Conservation (phyloP, 2,329 filamentous ascomycete genomes). For the Ambrosiella xylebori region DNA sequence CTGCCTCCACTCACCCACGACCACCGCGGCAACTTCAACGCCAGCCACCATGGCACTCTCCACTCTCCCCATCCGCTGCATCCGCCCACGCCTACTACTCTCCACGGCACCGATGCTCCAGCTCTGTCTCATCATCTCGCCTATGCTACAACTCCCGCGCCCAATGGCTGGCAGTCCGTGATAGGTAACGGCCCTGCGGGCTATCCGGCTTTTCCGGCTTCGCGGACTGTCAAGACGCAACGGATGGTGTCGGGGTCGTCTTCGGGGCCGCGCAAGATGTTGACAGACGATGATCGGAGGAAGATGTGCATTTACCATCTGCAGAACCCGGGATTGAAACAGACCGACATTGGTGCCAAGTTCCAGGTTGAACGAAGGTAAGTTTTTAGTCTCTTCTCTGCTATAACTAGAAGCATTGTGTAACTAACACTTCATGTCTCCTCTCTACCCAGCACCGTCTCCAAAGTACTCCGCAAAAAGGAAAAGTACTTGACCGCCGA, state of each 20-base stretch:
- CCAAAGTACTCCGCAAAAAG: slow-evolving; percentile 85
- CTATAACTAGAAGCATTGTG: not conserved
- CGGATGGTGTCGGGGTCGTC: slow-evolving; percentile 31
- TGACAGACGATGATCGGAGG: slow-evolving; percentile 79
- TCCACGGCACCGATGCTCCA: no score
- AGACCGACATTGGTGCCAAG: slow-evolving; percentile 87
- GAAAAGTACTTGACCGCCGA: slow-evolving; percentile 81
- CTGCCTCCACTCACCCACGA: no score
- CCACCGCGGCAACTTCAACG: no score
- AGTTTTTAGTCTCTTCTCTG: slow-evolving; percentile 8
- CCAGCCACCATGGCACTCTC: no score
- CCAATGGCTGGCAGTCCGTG: no score
- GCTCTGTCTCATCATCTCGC: no score
- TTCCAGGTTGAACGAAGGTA: slow-evolving; percentile 98
- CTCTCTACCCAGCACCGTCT: slow-evolving; percentile 60
- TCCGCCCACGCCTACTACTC: no score
- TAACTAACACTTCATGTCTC: not conserved
- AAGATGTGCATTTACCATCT: slow-evolving; percentile 90
- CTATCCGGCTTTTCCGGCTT: no score
- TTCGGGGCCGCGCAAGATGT: slow-evolving; percentile 58
- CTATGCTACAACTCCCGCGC: no score
- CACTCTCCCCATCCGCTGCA: no score
- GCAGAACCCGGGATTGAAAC: slow-evolving; percentile 76
- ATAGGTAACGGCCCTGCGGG: no score
- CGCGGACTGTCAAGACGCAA: slow-evolving; percentile 3